A percentile compares a stretch with the other conserved stretches of the same genome.
Evolutionary conservation across 805 yeast genomes (phyloP).

Genomic region (Myxozyma vanderwaltii): DNA sequence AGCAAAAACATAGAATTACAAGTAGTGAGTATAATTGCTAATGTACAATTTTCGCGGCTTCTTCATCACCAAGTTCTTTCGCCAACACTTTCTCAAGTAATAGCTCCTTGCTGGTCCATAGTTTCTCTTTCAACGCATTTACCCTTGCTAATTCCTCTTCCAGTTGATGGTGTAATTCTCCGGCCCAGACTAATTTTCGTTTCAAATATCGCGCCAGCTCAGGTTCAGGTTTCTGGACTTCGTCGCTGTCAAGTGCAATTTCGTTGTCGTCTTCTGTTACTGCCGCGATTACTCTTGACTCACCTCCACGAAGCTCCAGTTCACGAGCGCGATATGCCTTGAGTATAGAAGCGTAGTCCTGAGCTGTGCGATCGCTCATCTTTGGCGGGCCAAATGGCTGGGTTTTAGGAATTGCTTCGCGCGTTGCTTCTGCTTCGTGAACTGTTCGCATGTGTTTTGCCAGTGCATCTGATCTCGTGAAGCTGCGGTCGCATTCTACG

Average conservation of each 20-base stretch:
- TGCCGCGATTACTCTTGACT: conserved; percentile 1
- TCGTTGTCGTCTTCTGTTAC: conserved; percentile 1
- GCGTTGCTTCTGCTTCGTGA: conserved; percentile 49
- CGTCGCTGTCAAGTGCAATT: conserved; percentile 29
- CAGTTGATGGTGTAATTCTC: conserved; percentile 37
- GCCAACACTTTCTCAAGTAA: conserved; percentile 40
- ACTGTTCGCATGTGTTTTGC: conserved; percentile 63
- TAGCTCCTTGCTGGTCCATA: conserved; percentile 44
- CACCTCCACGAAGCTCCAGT: background rate
- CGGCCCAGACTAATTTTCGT: conserved; percentile 42
- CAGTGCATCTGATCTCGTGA: conserved; percentile 62
- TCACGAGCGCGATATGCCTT: conserved; percentile 4
- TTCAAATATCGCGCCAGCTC: conserved; percentile 34
- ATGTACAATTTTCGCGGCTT: conserved; percentile 28
- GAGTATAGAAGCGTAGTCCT: conserved; percentile 11
- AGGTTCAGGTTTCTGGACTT: conserved; percentile 13
- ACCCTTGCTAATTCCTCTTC: conserved; percentile 35
- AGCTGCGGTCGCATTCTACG: conserved; percentile 59
- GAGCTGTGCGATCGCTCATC: conserved; percentile 14
- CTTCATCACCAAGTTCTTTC: conserved; percentile 36
- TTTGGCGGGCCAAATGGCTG: conserved; percentile 16
- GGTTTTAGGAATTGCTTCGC: conserved; percentile 8
- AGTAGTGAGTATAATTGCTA: background rate
- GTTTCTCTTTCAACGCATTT: conserved; percentile 27
- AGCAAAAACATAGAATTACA: background rate